Base-by-base conservation (phyloP, 106 monocot genomes). In the Narthecium ossifragum region DNA sequence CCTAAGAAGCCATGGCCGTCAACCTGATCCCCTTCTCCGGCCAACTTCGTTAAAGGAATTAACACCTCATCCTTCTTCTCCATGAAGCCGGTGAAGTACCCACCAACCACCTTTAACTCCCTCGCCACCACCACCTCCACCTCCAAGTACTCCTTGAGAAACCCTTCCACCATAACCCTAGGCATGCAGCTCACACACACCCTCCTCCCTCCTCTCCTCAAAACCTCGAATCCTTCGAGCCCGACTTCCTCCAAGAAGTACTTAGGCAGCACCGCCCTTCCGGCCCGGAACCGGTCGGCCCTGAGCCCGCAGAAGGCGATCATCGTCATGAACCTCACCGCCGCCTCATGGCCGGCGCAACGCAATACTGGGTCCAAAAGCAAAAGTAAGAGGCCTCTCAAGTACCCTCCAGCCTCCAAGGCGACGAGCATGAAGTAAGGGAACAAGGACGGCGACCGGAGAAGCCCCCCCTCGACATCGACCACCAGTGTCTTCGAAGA, bases 361-460 rank as follows among this genome's bases (percentile, higher is more conserved):
- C 56, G 63, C n/a, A n/a, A 6, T 9, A 91, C 3, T 25, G 85
- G 91, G 58, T 77, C 79, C 2, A 83, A 30, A 6, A 61, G 47
- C 10, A 91, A 59, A 40, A 91, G 86, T 18, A 91, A 39, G 24
- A 91, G 57, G 2, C 71, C 85, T 31, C 91, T 73, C 2, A 83
- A 11, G 33, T 80, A 60, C 46, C 76, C 46, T 20, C 91, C 91
- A 6, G 66, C 82, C 53, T 91, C 91, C 32, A 91, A 18, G 17
- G 91, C 91, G 27, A 86, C 85, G 33, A 83, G 55, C 91, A 91
- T 85, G 77, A 91, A 86, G 79, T 91, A 91, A 22, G 85, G 82
- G 65, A 86, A 91, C 37, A 59, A 62, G 38, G 73, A 77, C 3
- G 73, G 38, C 1, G 79, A 74, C 31, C 71, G 54, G 1, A 91